A percentile compares a stretch with the other conserved stretches of the same genome.
These are phyloP conservation scores for Epichloe hybrida DNA, from an alignment of 2,329 filamentous ascomycete genomes.

Conservation along the genomic window DNA sequence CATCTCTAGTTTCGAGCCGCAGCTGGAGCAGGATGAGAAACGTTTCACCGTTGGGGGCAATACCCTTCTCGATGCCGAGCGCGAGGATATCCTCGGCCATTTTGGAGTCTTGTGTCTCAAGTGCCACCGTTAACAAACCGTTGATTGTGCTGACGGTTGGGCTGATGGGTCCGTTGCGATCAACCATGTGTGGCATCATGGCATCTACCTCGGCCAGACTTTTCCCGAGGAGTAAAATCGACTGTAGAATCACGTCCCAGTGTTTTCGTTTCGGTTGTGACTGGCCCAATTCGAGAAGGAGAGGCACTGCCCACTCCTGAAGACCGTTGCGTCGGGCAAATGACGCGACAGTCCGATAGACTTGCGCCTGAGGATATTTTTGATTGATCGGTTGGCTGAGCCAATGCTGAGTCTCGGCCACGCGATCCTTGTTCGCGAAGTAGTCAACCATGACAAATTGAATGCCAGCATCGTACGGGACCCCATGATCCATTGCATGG, in stretches of 20 bases:
- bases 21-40: constrained; percentile 65
- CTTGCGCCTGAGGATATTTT: constrained; percentile 9
- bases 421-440: constrained; percentile 43
- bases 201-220: constrained; percentile 35
- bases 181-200: constrained; percentile 62
- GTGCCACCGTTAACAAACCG: constrained; percentile 56
- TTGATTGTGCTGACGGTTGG: constrained; percentile 68
- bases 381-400: constrained; percentile 41
- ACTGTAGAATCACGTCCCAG: constrained; percentile 65
- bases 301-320: constrained; percentile 45
- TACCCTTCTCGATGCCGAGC: constrained; percentile 49
- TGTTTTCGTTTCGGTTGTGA: constrained; percentile 35
- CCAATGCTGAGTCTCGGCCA: constrained; percentile 53
- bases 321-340: constrained; percentile 48
- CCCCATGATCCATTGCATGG: constrained; percentile 33
- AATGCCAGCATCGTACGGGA: constrained; percentile 30
- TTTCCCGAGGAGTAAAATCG: constrained; percentile 54
- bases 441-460: constrained; percentile 46
- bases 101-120: constrained; percentile 54
- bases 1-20: constrained; percentile 56
- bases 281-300: constrained; percentile 41
- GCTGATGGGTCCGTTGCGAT: constrained; percentile 33
- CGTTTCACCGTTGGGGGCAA: constrained; percentile 56
- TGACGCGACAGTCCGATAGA: constrained; percentile 18
- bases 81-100: constrained; percentile 60